Base-by-base conservation (phyloP, 208 protist genomes). In the Acanthamoeba triangularis region DNA sequence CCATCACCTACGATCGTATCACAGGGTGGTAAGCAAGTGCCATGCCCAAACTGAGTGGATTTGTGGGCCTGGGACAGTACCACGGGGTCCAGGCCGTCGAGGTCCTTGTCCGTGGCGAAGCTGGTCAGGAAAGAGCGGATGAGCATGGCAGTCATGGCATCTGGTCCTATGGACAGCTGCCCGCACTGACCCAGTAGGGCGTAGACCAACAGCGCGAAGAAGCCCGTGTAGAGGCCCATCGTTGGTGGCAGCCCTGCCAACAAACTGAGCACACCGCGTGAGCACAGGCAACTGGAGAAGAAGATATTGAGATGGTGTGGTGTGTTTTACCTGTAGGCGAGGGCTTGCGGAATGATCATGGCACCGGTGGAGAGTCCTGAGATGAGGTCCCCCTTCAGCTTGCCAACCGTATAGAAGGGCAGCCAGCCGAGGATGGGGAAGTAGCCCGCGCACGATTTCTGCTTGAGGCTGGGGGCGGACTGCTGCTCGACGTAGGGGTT, bases 201-300 rank as follows among this genome's bases (percentile, higher is more conserved):
- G n/a, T 78, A 78, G 13, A 16, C 3, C 2, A 78, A 25, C 69
- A 78, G n/a, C 3, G 69, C 69, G 69, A 78, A 78, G 69, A 78
- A 78, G 3, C 69, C 69, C 30, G 69, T 78, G 69, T 87, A 87
- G n/a, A 87, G 78, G 33, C 78, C 78, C 47, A 63, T 63, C 49
- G 41, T 52, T 10, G 78, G 78, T 23, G 78, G 78, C 23, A 87
- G 41, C 11, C 78, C 78, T 44, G 78, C 78, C 28, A 87, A 20
- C 5, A 23, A 33, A 61, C 47, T 61, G 47, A n/a, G n/a, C 69
- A 3, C 35, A n/a, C 6, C 18, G 13, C 37, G 35, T 47, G n/a
- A 78, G n/a, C 20, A 14, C 28, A 25, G 16, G 5, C n/a, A 35
- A 72, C 5, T 72, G n/a, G n/a, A 23, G 35, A 47, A 47, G 35